Evolutionary conservation across 2,329 filamentous ascomycete species (phyloP), one percentile per base, ranked within the genome.

Genomic region (Magnaporthiopsis poae): DNA sequence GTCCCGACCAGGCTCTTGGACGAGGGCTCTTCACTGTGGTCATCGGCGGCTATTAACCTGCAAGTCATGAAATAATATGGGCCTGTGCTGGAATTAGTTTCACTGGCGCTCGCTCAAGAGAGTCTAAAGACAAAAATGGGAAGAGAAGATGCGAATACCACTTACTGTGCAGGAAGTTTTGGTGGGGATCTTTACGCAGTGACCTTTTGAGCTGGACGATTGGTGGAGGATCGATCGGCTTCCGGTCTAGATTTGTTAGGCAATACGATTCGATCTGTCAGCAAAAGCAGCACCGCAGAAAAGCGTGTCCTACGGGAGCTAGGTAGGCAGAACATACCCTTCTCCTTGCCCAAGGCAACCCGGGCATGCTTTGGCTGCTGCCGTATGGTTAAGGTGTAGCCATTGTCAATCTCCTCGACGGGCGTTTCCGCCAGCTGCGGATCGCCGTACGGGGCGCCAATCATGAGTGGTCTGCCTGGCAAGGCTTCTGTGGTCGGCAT

Each of bases 211-310:
- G 82, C 77, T 94, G 88, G 62, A 96, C 81, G 71, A 96, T 90
- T 60, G 92, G 92, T 15, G 92, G 92, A 65, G 93, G 92, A 75
- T 96, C 92, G 72, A 96, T 86, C 9, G 92, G 91, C 76, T 96
- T 96, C 71, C 92, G 88, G 73, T 91, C 90, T 90, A 71, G 62
- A 7, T 33, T 18, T 29, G 61, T 68, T 62, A 67, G 61, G 63
- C 67, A 31, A 60, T 29, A 63, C 12, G 11, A 46, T 46, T 12
- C 36, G 31, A 25, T 39, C 62, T 65, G 66, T 52, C 52, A 31
- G 52, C 52, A 66, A 27, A 39, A 29, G 52, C 66, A 7, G 64
- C 25, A 13, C 62, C 9, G 21, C 21, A 56, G n/a, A 9, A 25
- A 21, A 11, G 18, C 21, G 46, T 5, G 21, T 9, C 21, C 21